Conservation (phyloP, 2,329 filamentous ascomycete species). For the Ceratocystis destructans region DNA sequence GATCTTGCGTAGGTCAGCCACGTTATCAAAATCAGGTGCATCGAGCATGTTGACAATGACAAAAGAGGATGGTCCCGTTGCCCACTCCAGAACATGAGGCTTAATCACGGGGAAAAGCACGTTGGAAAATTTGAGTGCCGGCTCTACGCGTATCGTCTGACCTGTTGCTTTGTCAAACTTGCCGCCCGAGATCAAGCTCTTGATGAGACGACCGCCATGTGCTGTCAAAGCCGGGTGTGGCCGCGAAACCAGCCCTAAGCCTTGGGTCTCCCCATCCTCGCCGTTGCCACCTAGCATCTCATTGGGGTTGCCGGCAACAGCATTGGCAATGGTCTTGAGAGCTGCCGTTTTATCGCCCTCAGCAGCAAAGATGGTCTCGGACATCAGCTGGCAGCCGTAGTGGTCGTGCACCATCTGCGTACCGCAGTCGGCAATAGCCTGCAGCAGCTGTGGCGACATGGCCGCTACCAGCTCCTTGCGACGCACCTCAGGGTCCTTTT, state of each 20-base stretch:
- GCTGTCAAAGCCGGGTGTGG: constrained; percentile 48
- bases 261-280: constrained; percentile 29
- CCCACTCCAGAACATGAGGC: constrained; percentile 65
- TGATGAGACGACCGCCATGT: constrained; percentile 69
- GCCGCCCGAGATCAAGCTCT: constrained; percentile 79
- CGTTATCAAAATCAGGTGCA: constrained; percentile 53
- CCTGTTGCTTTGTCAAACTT: constrained; percentile 65
- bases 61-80: constrained; percentile 72
- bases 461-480: constrained; percentile 62
- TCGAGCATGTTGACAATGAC: constrained; percentile 73
- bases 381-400: constrained; percentile 77
- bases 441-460: constrained; percentile 61
- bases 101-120: constrained; percentile 72
- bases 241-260: constrained; percentile 24
- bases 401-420: constrained; percentile 56
- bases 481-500: constrained; percentile 71
- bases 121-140: constrained; percentile 66
- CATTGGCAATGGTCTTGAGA: constrained; percentile 53
- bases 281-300: constrained; percentile 24
- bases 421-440: constrained; percentile 55
- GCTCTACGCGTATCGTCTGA: constrained; percentile 55
- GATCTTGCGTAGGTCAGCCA: constrained; percentile 51
- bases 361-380: constrained; percentile 65
- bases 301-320: constrained; percentile 43
- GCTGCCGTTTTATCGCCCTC: constrained; percentile 64